phyloP scores from a whole-genome alignment of 139 green algal genomes.

The Axilococcus clingmanii region DNA sequence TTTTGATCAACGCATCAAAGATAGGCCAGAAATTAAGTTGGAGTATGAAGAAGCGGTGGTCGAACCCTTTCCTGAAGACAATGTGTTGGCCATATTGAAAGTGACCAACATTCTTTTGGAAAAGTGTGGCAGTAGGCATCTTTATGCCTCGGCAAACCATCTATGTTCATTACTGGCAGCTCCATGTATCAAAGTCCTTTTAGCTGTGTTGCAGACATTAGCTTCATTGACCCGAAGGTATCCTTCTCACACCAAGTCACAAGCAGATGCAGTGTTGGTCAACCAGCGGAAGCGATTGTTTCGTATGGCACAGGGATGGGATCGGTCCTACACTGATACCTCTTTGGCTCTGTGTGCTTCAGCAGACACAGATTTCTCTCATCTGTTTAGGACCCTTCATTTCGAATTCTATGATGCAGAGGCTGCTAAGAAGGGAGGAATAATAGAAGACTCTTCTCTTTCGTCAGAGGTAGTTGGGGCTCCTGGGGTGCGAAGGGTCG shows the following conservation, averaged over 20 bases:
- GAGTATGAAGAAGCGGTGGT: constrained; percentile 2
- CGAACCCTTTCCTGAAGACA: constrained; percentile 44
- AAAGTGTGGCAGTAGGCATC: constrained; percentile 84
- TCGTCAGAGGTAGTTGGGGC: neutral
- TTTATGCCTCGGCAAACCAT: constrained; percentile 78
- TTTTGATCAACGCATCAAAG: constrained; percentile 54
- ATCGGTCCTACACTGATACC: constrained; percentile 61
- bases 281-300: no score
- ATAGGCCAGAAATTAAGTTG: constrained; percentile 44
- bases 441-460: neutral
- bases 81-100: constrained; percentile 53
- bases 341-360: constrained; percentile 56
- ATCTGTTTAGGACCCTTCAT: constrained; percentile 35
- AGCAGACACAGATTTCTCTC: constrained; percentile 48
- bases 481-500: neutral
- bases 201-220: no score
- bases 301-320: no score
- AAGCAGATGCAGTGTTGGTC: no score
- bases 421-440: no score
- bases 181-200: no score
- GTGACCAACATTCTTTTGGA: constrained; percentile 70
- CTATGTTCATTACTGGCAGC: constrained; percentile 61
- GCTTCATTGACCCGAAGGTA: no score
- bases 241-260: no score
- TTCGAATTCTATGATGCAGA: no score